These are phyloP conservation scores for Botrytis hyacinthi DNA, from an alignment of 2,329 filamentous ascomycete genomes.

Conservation along the genomic window DNA sequence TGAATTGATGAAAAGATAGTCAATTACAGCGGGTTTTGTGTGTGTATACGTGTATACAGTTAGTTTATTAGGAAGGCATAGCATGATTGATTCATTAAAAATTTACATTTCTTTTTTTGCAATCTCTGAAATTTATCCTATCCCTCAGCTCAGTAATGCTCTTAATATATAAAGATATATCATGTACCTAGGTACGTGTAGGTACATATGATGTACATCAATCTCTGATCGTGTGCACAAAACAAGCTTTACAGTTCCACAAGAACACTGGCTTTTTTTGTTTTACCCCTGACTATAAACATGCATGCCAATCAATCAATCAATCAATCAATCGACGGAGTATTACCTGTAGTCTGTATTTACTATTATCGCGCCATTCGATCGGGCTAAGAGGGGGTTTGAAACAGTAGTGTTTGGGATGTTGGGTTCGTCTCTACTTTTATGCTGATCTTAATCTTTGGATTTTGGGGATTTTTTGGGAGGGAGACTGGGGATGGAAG, in stretches of 20 bases:
- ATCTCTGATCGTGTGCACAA: background rate
- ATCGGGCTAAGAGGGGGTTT: background rate
- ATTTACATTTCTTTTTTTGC: background rate
- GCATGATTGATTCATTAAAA: conserved; percentile 16
- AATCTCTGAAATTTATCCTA: background rate
- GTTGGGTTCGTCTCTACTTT: background rate
- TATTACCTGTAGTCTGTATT: background rate
- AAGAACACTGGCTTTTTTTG: background rate
- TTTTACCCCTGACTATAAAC: background rate
- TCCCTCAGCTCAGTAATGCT: background rate
- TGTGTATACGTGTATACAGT: conserved; percentile 16
- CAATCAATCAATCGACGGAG: background rate
- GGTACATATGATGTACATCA: background rate
- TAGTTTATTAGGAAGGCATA: conserved; percentile 17
- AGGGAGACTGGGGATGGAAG: too few relatives aligned
- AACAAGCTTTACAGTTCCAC: background rate
- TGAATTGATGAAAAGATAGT: background rate
- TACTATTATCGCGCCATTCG: background rate
- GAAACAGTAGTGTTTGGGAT: background rate
- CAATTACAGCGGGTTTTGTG: conserved; percentile 8
- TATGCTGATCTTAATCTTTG: background rate
- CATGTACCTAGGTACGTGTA: background rate
- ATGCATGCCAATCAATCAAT: background rate
- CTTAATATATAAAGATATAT: background rate
- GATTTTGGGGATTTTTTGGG: background rate